These are phyloP conservation scores for Limnomonas spitsbergensis DNA, from an alignment of 139 green algal genomes.

Conservation along the genomic window DNA sequence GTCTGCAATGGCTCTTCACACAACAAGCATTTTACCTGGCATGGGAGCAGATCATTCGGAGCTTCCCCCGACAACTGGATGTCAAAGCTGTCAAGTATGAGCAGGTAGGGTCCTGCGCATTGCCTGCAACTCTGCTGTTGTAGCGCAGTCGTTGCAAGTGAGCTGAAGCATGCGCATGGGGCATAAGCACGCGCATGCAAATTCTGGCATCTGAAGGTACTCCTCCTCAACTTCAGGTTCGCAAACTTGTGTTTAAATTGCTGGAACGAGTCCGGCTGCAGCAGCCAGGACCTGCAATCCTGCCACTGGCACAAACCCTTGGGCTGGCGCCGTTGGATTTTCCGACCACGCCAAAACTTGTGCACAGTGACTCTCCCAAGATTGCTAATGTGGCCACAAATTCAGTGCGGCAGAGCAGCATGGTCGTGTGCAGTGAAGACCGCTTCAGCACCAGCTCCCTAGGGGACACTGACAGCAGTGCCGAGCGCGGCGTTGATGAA, in stretches of 20 bases:
- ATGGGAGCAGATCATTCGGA: slow-evolving; percentile 46
- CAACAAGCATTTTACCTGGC: too few species aligned
- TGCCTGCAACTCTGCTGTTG: too few species aligned
- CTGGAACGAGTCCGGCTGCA: slow-evolving; percentile 12
- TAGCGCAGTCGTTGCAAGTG: not conserved
- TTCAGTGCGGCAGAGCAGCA: not conserved
- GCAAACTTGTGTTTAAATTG: slow-evolving; percentile 20
- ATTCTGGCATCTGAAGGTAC: too few species aligned
- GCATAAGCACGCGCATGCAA: too few species aligned
- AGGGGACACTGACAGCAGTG: too few species aligned
- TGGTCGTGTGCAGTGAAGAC: not conserved
- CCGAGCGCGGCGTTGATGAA: too few species aligned
- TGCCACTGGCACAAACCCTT: too few species aligned
- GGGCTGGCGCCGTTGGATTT: too few species aligned
- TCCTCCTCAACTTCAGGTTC: slow-evolving; percentile 8
- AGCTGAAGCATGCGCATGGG: too few species aligned
- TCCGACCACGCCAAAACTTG: not conserved
- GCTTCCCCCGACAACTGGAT: slow-evolving; percentile 37
- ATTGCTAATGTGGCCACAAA: not conserved
- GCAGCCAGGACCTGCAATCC: too few species aligned
- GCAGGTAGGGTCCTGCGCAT: slow-evolving; percentile 20
- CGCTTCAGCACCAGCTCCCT: slow-evolving; percentile 26
- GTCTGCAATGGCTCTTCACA: too few species aligned
- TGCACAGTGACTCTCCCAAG: not conserved
- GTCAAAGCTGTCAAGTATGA: slow-evolving; percentile 35